Percentiles rank a stretch among this genome's conserved stretches.
phyloP scores from a whole-genome alignment of 1,284 basidiomycete genomes.

The Papiliotrema nemorosa region DNA sequence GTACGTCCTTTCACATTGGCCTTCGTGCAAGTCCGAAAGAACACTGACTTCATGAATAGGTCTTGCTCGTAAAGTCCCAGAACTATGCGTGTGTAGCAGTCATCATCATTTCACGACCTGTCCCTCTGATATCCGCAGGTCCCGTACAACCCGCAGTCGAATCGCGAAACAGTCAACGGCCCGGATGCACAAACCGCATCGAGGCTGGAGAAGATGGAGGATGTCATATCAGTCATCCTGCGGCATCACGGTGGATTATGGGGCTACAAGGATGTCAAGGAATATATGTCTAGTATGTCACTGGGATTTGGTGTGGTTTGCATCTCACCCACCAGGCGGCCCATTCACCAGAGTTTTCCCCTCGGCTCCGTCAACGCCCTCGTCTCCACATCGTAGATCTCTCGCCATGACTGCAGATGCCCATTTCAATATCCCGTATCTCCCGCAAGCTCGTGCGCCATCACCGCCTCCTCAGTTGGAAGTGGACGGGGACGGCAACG shows the following conservation, averaged over 20 bases:
- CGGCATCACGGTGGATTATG: constrained; percentile 39
- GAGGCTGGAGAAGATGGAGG: constrained; percentile 41
- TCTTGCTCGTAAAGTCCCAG: constrained; percentile 47
- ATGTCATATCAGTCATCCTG: constrained; percentile 38
- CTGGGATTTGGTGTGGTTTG: not conserved
- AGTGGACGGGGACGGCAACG: constrained; percentile 14
- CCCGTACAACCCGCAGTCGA: constrained; percentile 43
- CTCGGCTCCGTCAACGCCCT: constrained; percentile 16
- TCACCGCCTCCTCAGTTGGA: constrained; percentile 2
- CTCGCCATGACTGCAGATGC: not conserved
- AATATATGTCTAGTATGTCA: constrained; percentile 38
- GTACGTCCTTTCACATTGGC: constrained; percentile 21
- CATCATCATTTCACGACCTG: not conserved
- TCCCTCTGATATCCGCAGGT: constrained; percentile 21
- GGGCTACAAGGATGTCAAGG: constrained; percentile 37
- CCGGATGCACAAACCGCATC: constrained; percentile 34
- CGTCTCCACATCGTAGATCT: constrained; percentile 18
- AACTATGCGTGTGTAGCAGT: constrained; percentile 41
- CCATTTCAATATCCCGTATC: not conserved
- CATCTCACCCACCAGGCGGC: not conserved
- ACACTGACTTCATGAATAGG: constrained; percentile 1
- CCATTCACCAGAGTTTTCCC: constrained; percentile 14
- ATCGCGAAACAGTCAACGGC: constrained; percentile 13
- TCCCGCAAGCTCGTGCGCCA: not conserved
- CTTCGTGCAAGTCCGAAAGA: not conserved